Conservation (phyloP, 2,329 filamentous ascomycete species). For the Colletotrichum lini region DNA sequence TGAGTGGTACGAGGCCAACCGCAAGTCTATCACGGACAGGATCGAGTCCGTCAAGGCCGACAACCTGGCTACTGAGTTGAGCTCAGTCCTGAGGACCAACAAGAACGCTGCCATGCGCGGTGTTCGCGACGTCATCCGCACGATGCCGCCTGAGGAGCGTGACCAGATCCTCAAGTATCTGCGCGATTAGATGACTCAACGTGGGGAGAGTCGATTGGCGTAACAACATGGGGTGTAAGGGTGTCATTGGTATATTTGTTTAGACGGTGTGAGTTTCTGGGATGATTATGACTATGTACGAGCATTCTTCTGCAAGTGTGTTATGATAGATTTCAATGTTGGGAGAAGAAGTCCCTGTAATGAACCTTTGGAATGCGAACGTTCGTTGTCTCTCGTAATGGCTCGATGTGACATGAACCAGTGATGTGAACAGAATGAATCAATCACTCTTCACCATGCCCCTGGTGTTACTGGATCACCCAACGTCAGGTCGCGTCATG, state of each 20-base stretch:
- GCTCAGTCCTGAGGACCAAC: slow-evolving; percentile 60
- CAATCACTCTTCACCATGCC: too few species aligned
- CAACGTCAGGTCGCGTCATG: too few species aligned
- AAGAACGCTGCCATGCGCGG: slow-evolving; percentile 84
- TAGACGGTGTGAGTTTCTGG: slow-evolving; percentile 20
- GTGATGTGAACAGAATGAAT: too few species aligned
- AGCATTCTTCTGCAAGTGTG: slow-evolving; percentile 35
- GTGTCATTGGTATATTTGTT: slow-evolving; percentile 9
- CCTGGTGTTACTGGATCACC: too few species aligned
- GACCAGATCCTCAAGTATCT: slow-evolving; percentile 81
- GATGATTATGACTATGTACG: slow-evolving; percentile 41
- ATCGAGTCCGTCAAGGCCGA: slow-evolving; percentile 88
- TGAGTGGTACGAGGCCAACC: slow-evolving; percentile 96
- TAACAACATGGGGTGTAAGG: slow-evolving; percentile 19
- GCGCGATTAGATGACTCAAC: slow-evolving; percentile 53
- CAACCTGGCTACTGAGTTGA: slow-evolving; percentile 65
- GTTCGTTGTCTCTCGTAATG: not conserved
- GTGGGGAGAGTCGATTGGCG: slow-evolving; percentile 8
- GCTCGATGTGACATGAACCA: not conserved
- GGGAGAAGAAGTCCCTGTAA: slow-evolving; percentile 27
- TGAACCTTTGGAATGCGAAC: not conserved
- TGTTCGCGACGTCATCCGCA: slow-evolving; percentile 86
- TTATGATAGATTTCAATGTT: slow-evolving; percentile 35
- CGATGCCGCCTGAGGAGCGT: slow-evolving; percentile 90
- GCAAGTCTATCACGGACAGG: slow-evolving; percentile 85